phyloP scores from a whole-genome alignment of 352 stramenopile genomes.

The Globisporangium cederbergense region DNA sequence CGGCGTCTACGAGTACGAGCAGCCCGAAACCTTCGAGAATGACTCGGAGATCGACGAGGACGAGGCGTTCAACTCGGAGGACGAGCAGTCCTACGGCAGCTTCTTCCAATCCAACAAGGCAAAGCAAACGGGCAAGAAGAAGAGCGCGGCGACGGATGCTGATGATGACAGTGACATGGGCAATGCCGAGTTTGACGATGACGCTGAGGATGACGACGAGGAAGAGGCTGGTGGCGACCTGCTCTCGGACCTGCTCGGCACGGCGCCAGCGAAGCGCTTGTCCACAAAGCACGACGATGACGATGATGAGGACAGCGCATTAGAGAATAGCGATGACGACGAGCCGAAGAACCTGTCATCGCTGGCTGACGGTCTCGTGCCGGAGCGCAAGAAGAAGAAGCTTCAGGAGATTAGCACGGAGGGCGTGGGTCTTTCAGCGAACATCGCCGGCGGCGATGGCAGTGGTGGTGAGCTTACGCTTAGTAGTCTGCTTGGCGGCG shows the following conservation, averaged over 20 bases:
- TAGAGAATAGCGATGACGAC: constrained; percentile 35
- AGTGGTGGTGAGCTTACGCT: constrained; percentile 28
- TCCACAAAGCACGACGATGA: constrained; percentile 40
- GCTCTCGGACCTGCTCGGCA: constrained; percentile 72
- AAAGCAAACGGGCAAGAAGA: constrained; percentile 19
- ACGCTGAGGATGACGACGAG: constrained; percentile 23
- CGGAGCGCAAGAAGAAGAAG: constrained; percentile 46
- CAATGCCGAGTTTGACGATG: constrained; percentile 18
- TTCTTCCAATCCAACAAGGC: constrained; percentile 68
- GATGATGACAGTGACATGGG: constrained; percentile 31
- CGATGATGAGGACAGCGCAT: constrained; percentile 23
- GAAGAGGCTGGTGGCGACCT: constrained; percentile 61
- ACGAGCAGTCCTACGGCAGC: constrained; percentile 85
- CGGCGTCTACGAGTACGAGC: constrained; percentile 81
- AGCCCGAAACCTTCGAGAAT: constrained; percentile 69
- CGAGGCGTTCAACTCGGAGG: constrained; percentile 92
- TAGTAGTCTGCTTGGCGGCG: constrained; percentile 37
- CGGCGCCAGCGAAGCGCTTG: constrained; percentile 43
- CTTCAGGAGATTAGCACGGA: constrained; percentile 47
- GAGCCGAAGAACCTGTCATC: constrained; percentile 47
- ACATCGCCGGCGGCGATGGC: constrained; percentile 6
- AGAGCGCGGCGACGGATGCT: not conserved
- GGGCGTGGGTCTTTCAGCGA: constrained; percentile 23
- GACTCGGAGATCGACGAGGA: constrained; percentile 95
- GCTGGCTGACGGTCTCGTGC: constrained; percentile 51